These are phyloP conservation scores for Panellus pusillus DNA, from an alignment of 768 basidiomycete genomes.

Conservation along the genomic window DNA sequence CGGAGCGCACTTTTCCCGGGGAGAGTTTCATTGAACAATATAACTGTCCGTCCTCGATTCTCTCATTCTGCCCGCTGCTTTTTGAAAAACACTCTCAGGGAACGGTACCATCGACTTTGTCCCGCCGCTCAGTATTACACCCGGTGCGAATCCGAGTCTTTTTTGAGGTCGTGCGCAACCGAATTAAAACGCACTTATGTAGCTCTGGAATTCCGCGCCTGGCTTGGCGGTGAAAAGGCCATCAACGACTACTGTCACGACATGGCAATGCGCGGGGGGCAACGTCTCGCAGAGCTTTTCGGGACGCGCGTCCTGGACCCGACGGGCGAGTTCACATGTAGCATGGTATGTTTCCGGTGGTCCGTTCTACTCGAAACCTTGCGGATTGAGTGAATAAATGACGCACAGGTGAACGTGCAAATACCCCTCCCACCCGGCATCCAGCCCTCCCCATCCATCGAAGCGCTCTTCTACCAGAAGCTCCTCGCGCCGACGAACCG, in stretches of 20 bases:
- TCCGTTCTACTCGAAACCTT: too few species aligned
- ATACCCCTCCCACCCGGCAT: slow-evolving; percentile 2
- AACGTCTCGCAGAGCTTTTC: slow-evolving; percentile 54
- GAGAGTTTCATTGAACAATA: slow-evolving; percentile 52
- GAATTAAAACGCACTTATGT: neutral
- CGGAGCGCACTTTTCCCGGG: slow-evolving; percentile 32
- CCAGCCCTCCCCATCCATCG: slow-evolving; percentile 2
- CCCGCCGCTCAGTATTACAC: slow-evolving; percentile 51
- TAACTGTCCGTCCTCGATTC: slow-evolving; percentile 38
- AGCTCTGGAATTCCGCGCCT: slow-evolving; percentile 73
- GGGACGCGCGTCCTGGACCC: slow-evolving; percentile 63
- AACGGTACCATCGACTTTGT: slow-evolving; percentile 61
- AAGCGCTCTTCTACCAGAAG: slow-evolving; percentile 11
- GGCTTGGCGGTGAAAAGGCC: slow-evolving; percentile 72
- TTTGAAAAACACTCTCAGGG: slow-evolving; percentile 41
- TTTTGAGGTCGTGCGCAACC: too few species aligned
- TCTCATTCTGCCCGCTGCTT: neutral
- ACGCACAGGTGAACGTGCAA: slow-evolving; percentile 15
- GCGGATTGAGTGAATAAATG: too few species aligned
- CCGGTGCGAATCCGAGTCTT: slow-evolving; percentile 39
- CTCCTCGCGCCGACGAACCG: slow-evolving; percentile 19
- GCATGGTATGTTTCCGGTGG: slow-evolving; percentile 54
- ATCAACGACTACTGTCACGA: slow-evolving; percentile 72
- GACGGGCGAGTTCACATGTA: slow-evolving; percentile 57
- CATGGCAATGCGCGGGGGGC: slow-evolving; percentile 69